Conservation (phyloP, 257 asterid species). For the Fraxinus quadrangulata region DNA sequence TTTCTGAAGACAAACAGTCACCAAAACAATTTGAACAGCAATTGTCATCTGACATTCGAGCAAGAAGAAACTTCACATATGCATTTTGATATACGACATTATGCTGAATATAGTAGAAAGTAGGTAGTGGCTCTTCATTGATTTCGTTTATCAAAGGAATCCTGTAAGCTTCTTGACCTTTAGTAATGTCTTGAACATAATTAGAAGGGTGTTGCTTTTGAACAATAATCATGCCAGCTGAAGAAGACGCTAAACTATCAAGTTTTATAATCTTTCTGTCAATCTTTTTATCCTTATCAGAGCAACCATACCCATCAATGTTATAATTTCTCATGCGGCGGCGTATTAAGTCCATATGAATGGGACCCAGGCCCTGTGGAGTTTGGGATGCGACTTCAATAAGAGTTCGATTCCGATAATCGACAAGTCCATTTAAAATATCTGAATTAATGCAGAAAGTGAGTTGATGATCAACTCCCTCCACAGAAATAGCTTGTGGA, state of each 20-base stretch:
- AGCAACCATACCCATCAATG: constrained; percentile 17
- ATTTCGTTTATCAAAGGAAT: constrained; percentile 54
- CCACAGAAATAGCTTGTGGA: constrained; percentile 22
- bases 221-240: constrained; percentile 23
- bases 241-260: constrained; percentile 11
- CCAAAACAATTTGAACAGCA: constrained; percentile 57
- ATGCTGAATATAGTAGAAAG: constrained; percentile 44
- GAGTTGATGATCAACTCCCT: constrained; percentile 23
- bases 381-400: constrained; percentile 29
- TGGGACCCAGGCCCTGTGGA: constrained; percentile 28
- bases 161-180: constrained; percentile 39
- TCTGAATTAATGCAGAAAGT: constrained; percentile 26
- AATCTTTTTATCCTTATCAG: constrained; percentile 3
- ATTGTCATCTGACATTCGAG: constrained; percentile 50
- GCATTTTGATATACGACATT: constrained; percentile 43
- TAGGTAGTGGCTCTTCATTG: constrained; percentile 44
- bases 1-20: constrained; percentile 49
- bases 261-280: constrained; percentile 10
- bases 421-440: constrained; percentile 22
- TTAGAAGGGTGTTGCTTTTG: constrained; percentile 15
- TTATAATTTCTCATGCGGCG: constrained; percentile 15
- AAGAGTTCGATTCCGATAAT: constrained; percentile 21
- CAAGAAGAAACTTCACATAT: constrained; percentile 43
- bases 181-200: constrained; percentile 38
- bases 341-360: constrained; percentile 31